Percentiles rank a stretch among this genome's conserved stretches.
These are phyloP conservation scores for Urochloa ruziziensis DNA, from an alignment of 176 grass and related monocot species.

Conservation along the genomic window DNA sequence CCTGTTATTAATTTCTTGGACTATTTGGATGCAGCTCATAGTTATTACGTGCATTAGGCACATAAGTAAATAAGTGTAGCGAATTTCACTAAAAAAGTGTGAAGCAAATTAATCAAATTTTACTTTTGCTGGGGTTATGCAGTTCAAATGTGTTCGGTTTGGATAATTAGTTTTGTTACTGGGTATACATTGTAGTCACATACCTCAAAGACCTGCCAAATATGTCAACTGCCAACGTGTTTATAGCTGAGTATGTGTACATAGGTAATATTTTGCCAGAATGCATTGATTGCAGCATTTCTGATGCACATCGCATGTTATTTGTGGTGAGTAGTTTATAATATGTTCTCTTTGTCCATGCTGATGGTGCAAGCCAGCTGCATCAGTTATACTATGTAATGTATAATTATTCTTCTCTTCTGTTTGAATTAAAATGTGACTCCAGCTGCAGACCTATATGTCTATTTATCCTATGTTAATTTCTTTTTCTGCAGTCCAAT, in stretches of 20 bases:
- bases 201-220: neutral
- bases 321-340: constrained; percentile 24
- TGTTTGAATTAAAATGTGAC: constrained; percentile 7
- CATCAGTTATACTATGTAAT: neutral
- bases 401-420: neutral
- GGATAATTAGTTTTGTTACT: neutral
- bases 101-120: neutral
- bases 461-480: constrained; percentile 33
- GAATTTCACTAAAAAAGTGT: neutral
- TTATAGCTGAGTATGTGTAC: constrained; percentile 5
- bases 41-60: neutral
- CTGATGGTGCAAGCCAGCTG: neutral
- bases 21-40: neutral
- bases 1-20: neutral
- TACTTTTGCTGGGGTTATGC: neutral
- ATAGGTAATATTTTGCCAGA: neutral
- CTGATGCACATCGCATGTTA: neutral
- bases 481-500: constrained; percentile 48
- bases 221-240: neutral
- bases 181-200: neutral
- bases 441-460: constrained; percentile 4
- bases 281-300: constrained; percentile 18
- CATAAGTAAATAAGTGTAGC: neutral
- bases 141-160: neutral
- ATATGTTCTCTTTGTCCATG: constrained; percentile 27